Evolutionary conservation across 306 rosid species (phyloP).

Genomic region (Amphicarpaea edgeworthii): DNA sequence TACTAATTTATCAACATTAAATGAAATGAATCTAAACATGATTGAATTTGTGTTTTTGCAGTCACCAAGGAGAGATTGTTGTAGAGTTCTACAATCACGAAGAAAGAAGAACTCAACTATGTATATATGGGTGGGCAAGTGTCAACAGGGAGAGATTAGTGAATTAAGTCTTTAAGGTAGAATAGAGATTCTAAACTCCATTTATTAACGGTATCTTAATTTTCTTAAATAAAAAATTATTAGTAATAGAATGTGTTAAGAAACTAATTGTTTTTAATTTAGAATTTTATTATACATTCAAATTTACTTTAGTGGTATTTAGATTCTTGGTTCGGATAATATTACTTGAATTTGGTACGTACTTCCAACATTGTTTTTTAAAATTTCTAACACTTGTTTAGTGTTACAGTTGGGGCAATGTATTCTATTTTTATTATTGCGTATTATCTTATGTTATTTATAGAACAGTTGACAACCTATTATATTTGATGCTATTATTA

Average conservation of each 20-base stretch:
- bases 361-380: neutral
- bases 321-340: neutral
- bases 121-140: conserved; percentile 73
- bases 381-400: no score
- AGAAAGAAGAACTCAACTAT: conserved; percentile 63
- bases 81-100: conserved; percentile 71
- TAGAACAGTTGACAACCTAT: neutral
- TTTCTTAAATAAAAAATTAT: neutral
- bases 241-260: neutral
- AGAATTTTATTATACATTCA: neutral
- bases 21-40: neutral
- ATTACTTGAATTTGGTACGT: neutral
- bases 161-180: neutral
- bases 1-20: conserved; percentile 11
- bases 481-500: neutral
- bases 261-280: neutral
- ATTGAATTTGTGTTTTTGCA: conserved; percentile 56
- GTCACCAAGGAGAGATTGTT: conserved; percentile 95
- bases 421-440: no score
- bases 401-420: no score
- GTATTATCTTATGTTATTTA: no score
- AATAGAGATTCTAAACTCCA: neutral
- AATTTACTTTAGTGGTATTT: neutral
- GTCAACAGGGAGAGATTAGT: conserved; percentile 61
- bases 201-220: neutral